phyloP scores from a whole-genome alignment of 192 early-diverging fungal genomes.

The Geosiphon pyriformis region DNA sequence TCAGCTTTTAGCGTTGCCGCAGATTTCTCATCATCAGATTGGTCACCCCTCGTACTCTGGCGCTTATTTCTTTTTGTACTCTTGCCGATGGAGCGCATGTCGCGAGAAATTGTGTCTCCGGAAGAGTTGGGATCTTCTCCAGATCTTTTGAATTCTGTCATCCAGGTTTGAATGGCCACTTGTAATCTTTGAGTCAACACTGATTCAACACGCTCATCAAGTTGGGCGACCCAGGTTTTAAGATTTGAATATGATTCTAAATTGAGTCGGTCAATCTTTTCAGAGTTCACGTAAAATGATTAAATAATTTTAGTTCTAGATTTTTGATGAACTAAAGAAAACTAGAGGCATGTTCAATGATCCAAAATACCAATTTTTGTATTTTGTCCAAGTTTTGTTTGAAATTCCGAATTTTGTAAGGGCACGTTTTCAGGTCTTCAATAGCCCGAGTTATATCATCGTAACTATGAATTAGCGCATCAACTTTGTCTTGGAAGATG shows the following conservation, averaged over 20 bases:
- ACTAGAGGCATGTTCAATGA: neutral
- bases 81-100: slow-evolving; percentile 27
- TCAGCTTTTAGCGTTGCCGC: slow-evolving; percentile 31
- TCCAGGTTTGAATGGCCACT: slow-evolving; percentile 73
- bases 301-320: no score
- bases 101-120: slow-evolving; percentile 39
- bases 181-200: slow-evolving; percentile 71
- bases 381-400: slow-evolving; percentile 67
- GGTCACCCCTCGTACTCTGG: slow-evolving; percentile 12
- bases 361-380: slow-evolving; percentile 67
- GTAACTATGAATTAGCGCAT: slow-evolving; percentile 71
- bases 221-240: slow-evolving; percentile 77
- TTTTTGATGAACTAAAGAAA: slow-evolving; percentile 11
- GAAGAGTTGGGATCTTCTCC: slow-evolving; percentile 40
- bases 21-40: slow-evolving; percentile 34
- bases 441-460: slow-evolving; percentile 76
- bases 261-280: slow-evolving; percentile 82
- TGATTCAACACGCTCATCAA: slow-evolving; percentile 75
- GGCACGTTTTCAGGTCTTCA: slow-evolving; percentile 79
- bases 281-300: no score
- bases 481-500: slow-evolving; percentile 95
- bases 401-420: slow-evolving; percentile 67
- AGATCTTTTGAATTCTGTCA: slow-evolving; percentile 54
- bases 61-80: slow-evolving; percentile 32
- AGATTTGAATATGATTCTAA: slow-evolving; percentile 94